phyloP scores from a whole-genome alignment of 2,329 filamentous ascomycete species.

The Xenosphaeropsis pyriputrescens region DNA sequence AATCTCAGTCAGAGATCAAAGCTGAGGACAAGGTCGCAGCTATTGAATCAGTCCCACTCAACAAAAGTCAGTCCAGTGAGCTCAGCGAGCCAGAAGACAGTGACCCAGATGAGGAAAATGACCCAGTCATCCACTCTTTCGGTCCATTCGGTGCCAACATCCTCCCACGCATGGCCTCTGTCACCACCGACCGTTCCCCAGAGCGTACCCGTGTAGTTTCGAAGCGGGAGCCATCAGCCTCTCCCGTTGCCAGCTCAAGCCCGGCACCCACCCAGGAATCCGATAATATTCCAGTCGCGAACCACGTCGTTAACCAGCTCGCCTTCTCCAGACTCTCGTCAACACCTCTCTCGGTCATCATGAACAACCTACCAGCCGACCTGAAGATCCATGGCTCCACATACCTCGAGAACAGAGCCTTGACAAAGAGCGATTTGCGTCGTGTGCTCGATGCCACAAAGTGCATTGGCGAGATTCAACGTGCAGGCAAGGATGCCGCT shows the following conservation, averaged over 20 bases:
- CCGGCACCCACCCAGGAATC: slow-evolving; percentile 22
- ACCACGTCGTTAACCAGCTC: slow-evolving; percentile 90
- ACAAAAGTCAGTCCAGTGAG: slow-evolving; percentile 30
- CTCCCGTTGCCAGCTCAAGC: slow-evolving; percentile 9
- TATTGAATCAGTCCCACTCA: slow-evolving; percentile 10
- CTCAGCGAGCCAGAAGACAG: slow-evolving; percentile 46
- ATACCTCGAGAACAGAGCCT: slow-evolving; percentile 21
- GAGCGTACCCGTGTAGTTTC: slow-evolving; percentile 21
- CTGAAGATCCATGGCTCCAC: slow-evolving; percentile 27
- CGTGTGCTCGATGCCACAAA: slow-evolving; percentile 56
- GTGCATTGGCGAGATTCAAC: slow-evolving; percentile 77
- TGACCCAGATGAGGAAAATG: slow-evolving; percentile 84
- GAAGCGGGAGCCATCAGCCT: slow-evolving; percentile 10
- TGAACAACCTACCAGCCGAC: slow-evolving; percentile 66
- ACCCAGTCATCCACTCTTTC: slow-evolving; percentile 84
- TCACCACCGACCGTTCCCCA: slow-evolving; percentile 50
- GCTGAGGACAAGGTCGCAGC: slow-evolving; percentile 9
- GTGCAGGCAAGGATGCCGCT: slow-evolving; percentile 90
- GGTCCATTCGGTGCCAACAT: slow-evolving; percentile 80
- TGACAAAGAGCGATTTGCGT: slow-evolving; percentile 51
- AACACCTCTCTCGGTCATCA: slow-evolving; percentile 76
- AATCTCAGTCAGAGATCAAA: slow-evolving; percentile 31
- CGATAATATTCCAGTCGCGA: slow-evolving; percentile 36
- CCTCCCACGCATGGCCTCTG: slow-evolving; percentile 66
- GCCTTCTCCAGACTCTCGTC: slow-evolving; percentile 89